A percentile compares a stretch with the other conserved stretches of the same genome.
Conservation (phyloP, 179 eudicot genomes). For the Silene vulgaris region DNA sequence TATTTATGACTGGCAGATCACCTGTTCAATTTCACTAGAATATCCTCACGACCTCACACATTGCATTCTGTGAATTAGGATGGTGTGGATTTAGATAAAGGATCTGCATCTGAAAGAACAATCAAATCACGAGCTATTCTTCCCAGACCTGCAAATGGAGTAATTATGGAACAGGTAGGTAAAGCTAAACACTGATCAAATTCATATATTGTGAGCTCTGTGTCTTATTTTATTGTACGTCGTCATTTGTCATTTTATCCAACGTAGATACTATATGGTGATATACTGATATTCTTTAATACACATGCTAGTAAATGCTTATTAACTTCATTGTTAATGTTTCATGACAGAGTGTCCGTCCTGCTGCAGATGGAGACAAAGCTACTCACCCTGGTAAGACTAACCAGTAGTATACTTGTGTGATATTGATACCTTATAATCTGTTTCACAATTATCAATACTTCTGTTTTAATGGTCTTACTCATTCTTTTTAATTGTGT, state of each 20-base stretch:
- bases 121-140: constrained; percentile 67
- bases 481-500: background rate
- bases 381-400: constrained; percentile 55
- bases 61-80: constrained; percentile 41
- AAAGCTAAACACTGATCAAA: background rate
- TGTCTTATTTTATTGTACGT: background rate
- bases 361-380: constrained; percentile 60
- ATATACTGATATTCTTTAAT: background rate
- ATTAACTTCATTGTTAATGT: constrained; percentile 16
- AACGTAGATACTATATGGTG: background rate
- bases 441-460: background rate
- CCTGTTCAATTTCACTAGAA: background rate
- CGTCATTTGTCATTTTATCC: background rate
- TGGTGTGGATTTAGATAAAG: constrained; percentile 59
- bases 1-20: background rate
- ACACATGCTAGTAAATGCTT: background rate
- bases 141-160: constrained; percentile 65
- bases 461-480: background rate
- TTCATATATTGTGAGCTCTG: background rate
- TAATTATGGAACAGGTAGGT: constrained; percentile 89
- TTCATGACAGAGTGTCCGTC: constrained; percentile 45
- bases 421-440: background rate
- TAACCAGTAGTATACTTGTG: background rate
- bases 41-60: constrained; percentile 9
- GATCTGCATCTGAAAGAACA: constrained; percentile 66